Conservation (phyloP, 495 filamentous ascomycete genomes). For the Tuber microsphaerosporum region DNA sequence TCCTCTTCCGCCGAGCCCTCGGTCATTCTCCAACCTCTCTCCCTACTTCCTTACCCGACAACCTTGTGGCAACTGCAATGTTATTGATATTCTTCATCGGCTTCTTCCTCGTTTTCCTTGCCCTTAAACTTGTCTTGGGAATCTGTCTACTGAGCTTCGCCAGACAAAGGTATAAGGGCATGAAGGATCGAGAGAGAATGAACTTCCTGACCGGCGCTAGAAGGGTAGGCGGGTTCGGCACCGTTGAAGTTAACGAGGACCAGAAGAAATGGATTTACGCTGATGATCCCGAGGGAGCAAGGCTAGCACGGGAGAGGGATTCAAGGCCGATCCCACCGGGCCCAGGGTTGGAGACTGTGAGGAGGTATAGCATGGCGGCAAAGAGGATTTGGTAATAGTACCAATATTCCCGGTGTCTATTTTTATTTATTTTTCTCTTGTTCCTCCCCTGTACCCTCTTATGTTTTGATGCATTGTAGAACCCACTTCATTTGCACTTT, state of each 20-base stretch:
- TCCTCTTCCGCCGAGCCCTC: conserved; percentile 63
- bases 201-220: conserved; percentile 61
- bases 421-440: neutral
- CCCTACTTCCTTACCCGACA: conserved; percentile 49
- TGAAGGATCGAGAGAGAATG: conserved; percentile 60
- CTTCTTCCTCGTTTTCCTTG: conserved; percentile 67
- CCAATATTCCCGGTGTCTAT: neutral
- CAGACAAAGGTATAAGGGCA: conserved; percentile 65
- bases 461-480: neutral
- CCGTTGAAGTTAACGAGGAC: conserved; percentile 82
- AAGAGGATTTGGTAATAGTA: conserved; percentile 75
- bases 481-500: neutral
- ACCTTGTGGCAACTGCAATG: conserved; percentile 61
- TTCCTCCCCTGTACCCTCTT: neutral
- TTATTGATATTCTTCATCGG: conserved; percentile 73
- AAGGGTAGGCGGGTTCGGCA: conserved; percentile 71
- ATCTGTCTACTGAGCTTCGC: conserved; percentile 71
- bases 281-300: conserved; percentile 66
- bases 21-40: conserved; percentile 51
- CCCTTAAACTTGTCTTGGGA: conserved; percentile 74
- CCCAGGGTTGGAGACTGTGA: conserved; percentile 59
- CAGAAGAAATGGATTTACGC: conserved; percentile 78
- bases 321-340: conserved; percentile 49
- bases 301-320: conserved; percentile 56
- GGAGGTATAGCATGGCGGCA: conserved; percentile 83